A percentile compares a stretch with the other conserved stretches of the same genome.
Conservation (phyloP, 192 early-diverging fungal genomes). For the Backusella liffmaniae region DNA sequence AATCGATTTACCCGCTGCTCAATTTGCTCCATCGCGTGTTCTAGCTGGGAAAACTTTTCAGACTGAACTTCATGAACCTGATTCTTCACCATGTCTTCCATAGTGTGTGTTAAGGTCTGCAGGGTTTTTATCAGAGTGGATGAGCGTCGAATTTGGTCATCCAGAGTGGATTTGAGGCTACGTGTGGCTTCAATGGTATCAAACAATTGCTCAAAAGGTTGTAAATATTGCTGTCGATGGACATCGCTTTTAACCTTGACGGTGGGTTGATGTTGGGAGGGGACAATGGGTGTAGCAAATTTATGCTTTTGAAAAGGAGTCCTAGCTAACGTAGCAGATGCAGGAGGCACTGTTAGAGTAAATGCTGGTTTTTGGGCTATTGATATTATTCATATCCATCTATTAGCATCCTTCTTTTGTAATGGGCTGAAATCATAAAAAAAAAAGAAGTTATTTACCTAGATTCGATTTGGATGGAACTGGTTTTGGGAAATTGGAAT, state of each 20-base stretch:
- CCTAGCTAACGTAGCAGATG: conserved; percentile 8
- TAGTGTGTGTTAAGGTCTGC: conserved; percentile 66
- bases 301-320: background rate
- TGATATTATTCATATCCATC: background rate
- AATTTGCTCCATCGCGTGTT: conserved; percentile 39
- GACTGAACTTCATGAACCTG: conserved; percentile 74
- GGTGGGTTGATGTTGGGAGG: background rate
- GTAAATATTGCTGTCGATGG: conserved; percentile 50
- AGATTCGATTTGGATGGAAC: background rate
- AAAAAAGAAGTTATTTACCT: background rate
- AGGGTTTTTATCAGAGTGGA: conserved; percentile 70
- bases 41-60: conserved; percentile 50
- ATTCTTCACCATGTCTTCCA: conserved; percentile 68
- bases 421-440: background rate
- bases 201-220: conserved; percentile 51
- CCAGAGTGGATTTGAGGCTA: conserved; percentile 61
- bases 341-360: background rate
- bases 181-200: conserved; percentile 59
- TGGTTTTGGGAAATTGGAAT: conserved; percentile 11
- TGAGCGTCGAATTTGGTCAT: conserved; percentile 74
- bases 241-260: conserved; percentile 1
- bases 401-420: background rate
- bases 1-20: conserved; percentile 12
- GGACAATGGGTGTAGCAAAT: conserved; percentile 1
- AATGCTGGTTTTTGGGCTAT: background rate